Conservation (phyloP, 2,329 filamentous ascomycete species). For the Cladophialophora carrionii region DNA sequence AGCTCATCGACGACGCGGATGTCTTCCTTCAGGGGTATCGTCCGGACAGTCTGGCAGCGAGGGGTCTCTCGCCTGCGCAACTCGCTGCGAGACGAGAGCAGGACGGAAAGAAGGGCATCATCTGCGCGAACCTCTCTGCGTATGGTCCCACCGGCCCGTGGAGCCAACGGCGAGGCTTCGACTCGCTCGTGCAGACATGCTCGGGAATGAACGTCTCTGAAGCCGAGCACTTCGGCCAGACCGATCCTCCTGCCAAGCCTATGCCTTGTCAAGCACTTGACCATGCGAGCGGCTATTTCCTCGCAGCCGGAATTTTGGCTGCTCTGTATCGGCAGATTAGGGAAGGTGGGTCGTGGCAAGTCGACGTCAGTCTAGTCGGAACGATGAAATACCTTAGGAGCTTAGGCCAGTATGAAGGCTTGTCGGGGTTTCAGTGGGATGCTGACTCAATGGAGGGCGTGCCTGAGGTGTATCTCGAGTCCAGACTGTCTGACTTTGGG, state of each 20-base stretch:
- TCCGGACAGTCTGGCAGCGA: constrained; percentile 52
- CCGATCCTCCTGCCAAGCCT: constrained; percentile 45
- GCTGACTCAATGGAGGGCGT: constrained; percentile 42
- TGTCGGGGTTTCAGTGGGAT: constrained; percentile 51
- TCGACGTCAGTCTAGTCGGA: constrained; percentile 60
- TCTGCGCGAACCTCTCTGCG: constrained; percentile 58
- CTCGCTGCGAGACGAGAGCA: constrained; percentile 47
- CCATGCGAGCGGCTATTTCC: constrained; percentile 59
- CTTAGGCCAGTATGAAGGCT: constrained; percentile 55
- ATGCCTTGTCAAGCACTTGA: constrained; percentile 62
- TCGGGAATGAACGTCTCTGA: constrained; percentile 61
- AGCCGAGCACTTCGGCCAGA: constrained; percentile 48
- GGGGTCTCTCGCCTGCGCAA: constrained; percentile 49
- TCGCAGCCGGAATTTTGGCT: constrained; percentile 58
- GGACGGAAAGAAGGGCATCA: constrained; percentile 42
- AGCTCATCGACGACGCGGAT: constrained; percentile 45
- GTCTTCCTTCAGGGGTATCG: constrained; percentile 55
- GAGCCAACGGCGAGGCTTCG: constrained; percentile 56
- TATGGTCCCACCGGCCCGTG: constrained; percentile 57
- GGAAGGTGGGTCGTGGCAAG: constrained; percentile 55
- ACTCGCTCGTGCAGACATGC: constrained; percentile 60
- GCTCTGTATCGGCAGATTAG: constrained; percentile 57
- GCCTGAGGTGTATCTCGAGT: constrained; percentile 49
- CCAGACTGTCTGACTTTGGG: constrained; percentile 52
- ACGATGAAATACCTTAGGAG: constrained; percentile 61